phyloP scores from a whole-genome alignment of 1,139 yeast genomes.

The Candida freyschussii region DNA sequence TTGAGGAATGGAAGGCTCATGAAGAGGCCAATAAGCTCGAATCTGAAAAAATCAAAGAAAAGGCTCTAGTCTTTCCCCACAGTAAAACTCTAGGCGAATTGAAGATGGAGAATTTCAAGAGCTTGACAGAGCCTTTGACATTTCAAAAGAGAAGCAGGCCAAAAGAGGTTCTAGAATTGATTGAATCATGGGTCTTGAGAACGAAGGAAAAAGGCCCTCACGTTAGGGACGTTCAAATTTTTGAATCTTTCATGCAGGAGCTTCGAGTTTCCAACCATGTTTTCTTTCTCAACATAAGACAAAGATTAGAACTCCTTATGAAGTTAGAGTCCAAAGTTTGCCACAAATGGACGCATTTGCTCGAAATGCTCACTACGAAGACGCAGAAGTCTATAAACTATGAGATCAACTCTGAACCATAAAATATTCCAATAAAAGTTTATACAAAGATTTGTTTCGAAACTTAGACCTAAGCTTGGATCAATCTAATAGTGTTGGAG shows the following conservation, averaged over 20 bases:
- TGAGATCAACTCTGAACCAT: slow-evolving; percentile 3
- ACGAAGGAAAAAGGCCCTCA: slow-evolving; percentile 55
- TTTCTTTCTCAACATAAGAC: slow-evolving; percentile 7
- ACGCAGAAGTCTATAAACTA: slow-evolving; percentile 2
- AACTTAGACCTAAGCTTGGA: slow-evolving; percentile 33
- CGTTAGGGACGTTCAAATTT: slow-evolving; percentile 45
- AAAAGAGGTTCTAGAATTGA: slow-evolving; percentile 33
- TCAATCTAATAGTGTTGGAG: slow-evolving; percentile 91
- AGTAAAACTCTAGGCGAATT: slow-evolving; percentile 2
- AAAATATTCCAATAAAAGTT: too few relatives aligned
- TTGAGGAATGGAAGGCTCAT: slow-evolving; percentile 35
- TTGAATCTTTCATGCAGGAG: slow-evolving; percentile 28
- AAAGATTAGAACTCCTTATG: slow-evolving; percentile 6
- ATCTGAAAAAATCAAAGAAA: slow-evolving; percentile 25
- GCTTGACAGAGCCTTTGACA: slow-evolving; percentile 30
- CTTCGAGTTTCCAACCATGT: slow-evolving; percentile 6
- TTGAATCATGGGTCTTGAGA: slow-evolving; percentile 46
- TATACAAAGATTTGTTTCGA: too few relatives aligned
- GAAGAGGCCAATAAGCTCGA: slow-evolving; percentile 34
- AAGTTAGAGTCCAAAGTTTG: slow-evolving; percentile 7
- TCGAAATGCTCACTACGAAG: slow-evolving; percentile 1
- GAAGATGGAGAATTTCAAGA: slow-evolving; percentile 25
- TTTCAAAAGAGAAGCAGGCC: slow-evolving; percentile 34
- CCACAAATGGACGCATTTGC: slow-evolving; percentile 4
- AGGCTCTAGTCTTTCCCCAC: neutral